Evolutionary conservation across 306 rosid genomes (phyloP).

Genomic region (Astragalus membranaceus): DNA sequence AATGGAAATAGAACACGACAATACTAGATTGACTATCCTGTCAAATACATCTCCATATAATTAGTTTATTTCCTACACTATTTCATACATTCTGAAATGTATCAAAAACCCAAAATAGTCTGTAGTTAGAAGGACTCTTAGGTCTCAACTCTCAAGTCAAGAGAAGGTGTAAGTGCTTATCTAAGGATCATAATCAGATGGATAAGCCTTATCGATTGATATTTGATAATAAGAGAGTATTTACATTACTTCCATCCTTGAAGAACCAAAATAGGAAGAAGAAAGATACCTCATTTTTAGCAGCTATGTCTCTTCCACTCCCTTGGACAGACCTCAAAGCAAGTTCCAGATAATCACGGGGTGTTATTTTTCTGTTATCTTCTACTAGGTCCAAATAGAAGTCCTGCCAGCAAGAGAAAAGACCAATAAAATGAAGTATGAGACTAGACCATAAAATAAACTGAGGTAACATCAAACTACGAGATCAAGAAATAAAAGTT

Average conservation of each 20-base stretch:
- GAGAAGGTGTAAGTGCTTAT: background rate
- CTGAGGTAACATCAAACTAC: background rate
- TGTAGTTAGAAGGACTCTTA: background rate
- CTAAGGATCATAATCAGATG: background rate
- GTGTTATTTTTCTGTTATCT: constrained; percentile 82
- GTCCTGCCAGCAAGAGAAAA: constrained; percentile 48
- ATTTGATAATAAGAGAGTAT: background rate
- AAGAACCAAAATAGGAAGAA: constrained; percentile 1
- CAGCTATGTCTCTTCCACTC: constrained; percentile 43
- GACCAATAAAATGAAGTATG: background rate
- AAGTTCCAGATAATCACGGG: constrained; percentile 87
- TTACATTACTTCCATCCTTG: background rate
- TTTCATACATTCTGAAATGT: background rate
- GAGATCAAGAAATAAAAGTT: background rate
- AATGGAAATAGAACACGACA: background rate
- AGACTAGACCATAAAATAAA: background rate
- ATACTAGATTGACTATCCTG: background rate
- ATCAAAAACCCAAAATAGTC: background rate
- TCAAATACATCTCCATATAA: background rate
- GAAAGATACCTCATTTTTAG: constrained; percentile 67
- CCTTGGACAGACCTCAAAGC: constrained; percentile 64
- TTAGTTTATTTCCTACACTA: background rate
- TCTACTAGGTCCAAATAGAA: constrained; percentile 64
- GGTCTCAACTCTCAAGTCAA: background rate
- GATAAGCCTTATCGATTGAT: background rate